Evolutionary conservation across 2,329 filamentous ascomycete species (phyloP), one percentile per base, ranked within the genome.

Genomic region (Clathrospora elynae): DNA sequence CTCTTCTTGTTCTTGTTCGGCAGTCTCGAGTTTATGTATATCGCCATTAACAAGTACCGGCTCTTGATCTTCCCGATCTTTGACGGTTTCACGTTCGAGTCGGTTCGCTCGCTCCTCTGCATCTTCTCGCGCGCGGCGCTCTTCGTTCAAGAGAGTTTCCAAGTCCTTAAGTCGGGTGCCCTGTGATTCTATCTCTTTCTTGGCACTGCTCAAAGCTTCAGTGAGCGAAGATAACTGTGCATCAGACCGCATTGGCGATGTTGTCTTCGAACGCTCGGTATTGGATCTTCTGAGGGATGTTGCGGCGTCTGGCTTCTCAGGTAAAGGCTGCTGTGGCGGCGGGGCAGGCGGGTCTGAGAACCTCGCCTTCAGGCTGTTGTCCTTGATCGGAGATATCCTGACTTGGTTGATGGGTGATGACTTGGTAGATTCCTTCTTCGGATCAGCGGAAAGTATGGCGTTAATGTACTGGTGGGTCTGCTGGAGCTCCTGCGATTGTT

Each of bases 321-420:
- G 92, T 5, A 97, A 76, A 10, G 92, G 92, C 58, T 95, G 91
- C 57, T 95, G 90, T 18, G 92, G 92, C 17, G 92, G 92, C 6
- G 92, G 92, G 14, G 91, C 92, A 3, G 92, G 92, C 35, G 92
- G 92, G 44, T 96, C 91, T 1, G 89, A 93, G 67, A 96, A 97
- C 37, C 90, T 82, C 4, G 88, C 82, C 60, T 93, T 92, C 26
- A 85, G 76, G 29, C 53, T 61, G 26, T 60, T 51, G 62, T 96
- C 90, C 54, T 89, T 86, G 32, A 72, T 65, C 5, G 75, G 74
- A 8, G 73, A 71, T 48, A 73, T 59, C 47, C 62, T 68, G 53
- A 75, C 68, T 57, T 75, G 57, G 16, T 72, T 73, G 26, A 57
- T 46, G 4, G 65, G 62, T 2, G 73, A 73, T 12, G 72, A 64